Evolutionary conservation across 2,329 filamentous ascomycete species (phyloP).

Genomic region (Fusarium fracticaudum): DNA sequence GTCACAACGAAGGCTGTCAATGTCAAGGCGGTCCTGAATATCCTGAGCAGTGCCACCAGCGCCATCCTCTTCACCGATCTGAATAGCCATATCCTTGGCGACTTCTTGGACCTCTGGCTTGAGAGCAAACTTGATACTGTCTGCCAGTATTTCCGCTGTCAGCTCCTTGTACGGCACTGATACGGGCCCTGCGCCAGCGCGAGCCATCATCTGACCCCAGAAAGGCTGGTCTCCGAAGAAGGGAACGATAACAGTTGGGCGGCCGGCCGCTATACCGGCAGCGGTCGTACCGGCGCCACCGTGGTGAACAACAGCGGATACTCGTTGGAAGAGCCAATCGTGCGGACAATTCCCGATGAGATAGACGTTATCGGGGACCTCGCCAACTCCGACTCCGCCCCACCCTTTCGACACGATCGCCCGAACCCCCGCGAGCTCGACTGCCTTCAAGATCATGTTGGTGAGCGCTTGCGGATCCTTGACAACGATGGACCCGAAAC

Average conservation of each 20-base stretch:
- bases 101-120: constrained; percentile 56
- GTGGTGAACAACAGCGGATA: constrained; percentile 69
- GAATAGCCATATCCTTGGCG: constrained; percentile 56
- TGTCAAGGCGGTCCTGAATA: constrained; percentile 64
- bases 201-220: constrained; percentile 71
- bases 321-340: constrained; percentile 71
- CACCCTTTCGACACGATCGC: constrained; percentile 72
- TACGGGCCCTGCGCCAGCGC: constrained; percentile 67
- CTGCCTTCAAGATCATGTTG: constrained; percentile 66
- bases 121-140: constrained; percentile 62
- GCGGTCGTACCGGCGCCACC: constrained; percentile 74
- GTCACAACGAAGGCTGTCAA: constrained; percentile 66
- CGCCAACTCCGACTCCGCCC: constrained; percentile 65
- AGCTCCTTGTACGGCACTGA: constrained; percentile 68
- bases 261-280: constrained; percentile 67
- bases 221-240: constrained; percentile 75
- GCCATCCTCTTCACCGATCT: constrained; percentile 65
- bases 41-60: constrained; percentile 60
- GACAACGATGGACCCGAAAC: constrained; percentile 74
- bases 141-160: constrained; percentile 64
- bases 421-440: constrained; percentile 64
- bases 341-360: constrained; percentile 73
- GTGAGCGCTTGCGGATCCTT: constrained; percentile 69
- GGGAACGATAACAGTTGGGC: constrained; percentile 71
- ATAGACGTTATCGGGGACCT: constrained; percentile 61